Conservation (phyloP, 148 eudicot genomes). For the Oxyria digyna region DNA sequence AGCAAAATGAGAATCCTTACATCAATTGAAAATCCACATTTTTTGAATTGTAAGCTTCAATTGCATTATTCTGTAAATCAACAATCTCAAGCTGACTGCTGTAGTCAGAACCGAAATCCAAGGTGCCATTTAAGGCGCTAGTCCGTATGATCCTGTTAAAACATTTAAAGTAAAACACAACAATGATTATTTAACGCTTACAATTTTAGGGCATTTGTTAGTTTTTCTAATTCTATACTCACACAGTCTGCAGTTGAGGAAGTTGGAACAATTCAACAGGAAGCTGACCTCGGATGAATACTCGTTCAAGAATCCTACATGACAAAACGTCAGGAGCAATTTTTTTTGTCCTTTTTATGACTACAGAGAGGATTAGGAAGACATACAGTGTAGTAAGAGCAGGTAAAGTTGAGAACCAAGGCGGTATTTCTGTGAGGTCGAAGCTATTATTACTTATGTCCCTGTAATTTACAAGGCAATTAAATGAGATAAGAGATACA, state of each 20-base stretch:
- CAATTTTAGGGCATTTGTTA: neutral
- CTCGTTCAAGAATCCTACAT: conserved; percentile 41
- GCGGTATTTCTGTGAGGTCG: conserved; percentile 33
- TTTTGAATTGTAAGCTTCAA: conserved; percentile 19
- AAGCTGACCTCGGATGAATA: conserved; percentile 29
- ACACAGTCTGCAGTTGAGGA: conserved; percentile 55
- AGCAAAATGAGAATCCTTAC: neutral
- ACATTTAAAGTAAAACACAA: neutral
- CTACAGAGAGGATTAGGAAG: neutral
- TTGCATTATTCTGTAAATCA: conserved; percentile 46
- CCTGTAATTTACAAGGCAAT: conserved; percentile 27
- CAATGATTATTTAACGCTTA: neutral
- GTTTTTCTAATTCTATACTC: conserved; percentile 16
- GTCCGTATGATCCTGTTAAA: conserved; percentile 27
- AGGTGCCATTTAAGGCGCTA: conserved; percentile 45
- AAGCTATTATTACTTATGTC: conserved; percentile 70
- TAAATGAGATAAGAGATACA: neutral
- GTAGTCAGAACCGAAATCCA: conserved; percentile 32
- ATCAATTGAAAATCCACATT: conserved; percentile 5
- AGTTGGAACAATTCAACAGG: conserved; percentile 38
- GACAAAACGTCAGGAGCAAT: neutral
- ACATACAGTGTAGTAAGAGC: conserved; percentile 49
- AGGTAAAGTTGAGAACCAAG: conserved; percentile 39
- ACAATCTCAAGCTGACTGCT: conserved; percentile 46
- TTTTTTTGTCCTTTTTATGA: neutral